Conservation (phyloP, 176 grass and related monocot genomes). For the Saccharum officinarum region DNA sequence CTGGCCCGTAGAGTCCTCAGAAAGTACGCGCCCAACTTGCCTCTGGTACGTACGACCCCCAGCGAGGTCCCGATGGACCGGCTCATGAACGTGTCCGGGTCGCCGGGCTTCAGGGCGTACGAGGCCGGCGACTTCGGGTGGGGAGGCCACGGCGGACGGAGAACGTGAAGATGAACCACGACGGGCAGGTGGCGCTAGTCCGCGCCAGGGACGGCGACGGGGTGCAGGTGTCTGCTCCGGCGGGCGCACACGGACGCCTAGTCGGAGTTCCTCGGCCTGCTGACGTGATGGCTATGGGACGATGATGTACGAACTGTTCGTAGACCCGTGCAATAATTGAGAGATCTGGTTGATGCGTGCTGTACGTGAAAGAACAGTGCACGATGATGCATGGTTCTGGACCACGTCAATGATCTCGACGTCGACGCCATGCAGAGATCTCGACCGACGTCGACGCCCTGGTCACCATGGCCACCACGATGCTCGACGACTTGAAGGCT, state of each 20-base stretch:
- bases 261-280: not conserved
- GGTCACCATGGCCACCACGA: not conserved
- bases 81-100: constrained; percentile 14
- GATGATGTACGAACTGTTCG: not conserved
- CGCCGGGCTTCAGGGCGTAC: constrained; percentile 43
- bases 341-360: not conserved
- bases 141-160: constrained; percentile 41
- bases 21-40: constrained; percentile 13
- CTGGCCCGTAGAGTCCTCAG: not conserved
- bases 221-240: not conserved
- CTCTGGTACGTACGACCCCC: not conserved
- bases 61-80: not conserved
- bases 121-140: constrained; percentile 47
- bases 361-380: not conserved
- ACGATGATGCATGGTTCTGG: not conserved
- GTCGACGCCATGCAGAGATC: not conserved
- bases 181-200: constrained; percentile 35
- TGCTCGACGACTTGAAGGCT: not conserved
- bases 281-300: not conserved
- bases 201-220: not conserved
- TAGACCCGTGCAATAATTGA: not conserved
- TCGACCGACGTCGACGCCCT: not conserved
- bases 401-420: not conserved
- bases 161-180: constrained; percentile 33
- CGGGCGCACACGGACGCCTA: constrained; percentile 16